These are phyloP conservation scores for Penstemon barbatus DNA, from an alignment of 257 asterid species.

Conservation along the genomic window DNA sequence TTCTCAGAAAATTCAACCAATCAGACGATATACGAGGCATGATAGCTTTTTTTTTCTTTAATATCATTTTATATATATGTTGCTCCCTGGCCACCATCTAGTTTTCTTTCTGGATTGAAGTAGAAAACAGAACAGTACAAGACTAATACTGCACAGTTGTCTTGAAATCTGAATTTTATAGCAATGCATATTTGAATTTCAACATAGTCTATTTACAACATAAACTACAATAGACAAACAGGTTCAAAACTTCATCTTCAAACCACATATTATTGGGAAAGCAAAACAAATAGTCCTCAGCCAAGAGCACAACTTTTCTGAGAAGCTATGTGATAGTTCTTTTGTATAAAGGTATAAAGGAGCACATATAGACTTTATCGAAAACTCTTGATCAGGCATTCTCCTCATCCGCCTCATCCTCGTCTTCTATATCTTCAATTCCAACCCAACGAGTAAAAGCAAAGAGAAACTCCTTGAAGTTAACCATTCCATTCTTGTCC, in stretches of 20 bases:
- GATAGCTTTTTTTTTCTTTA: no score
- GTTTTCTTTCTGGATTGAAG: no score
- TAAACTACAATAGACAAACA: slow-evolving; percentile 8
- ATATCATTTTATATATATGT: no score
- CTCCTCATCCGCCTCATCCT: slow-evolving; percentile 56
- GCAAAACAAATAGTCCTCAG: not conserved
- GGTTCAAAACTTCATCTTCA: slow-evolving; percentile 12
- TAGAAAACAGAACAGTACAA: no score
- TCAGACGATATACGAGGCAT: no score
- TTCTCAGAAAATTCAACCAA: no score
- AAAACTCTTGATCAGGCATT: slow-evolving; percentile 11
- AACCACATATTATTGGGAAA: not conserved
- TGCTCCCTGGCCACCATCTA: no score
- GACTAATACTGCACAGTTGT: no score
- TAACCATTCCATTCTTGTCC: slow-evolving; percentile 89
- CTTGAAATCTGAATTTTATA: no score
- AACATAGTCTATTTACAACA: slow-evolving; percentile 33
- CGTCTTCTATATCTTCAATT: slow-evolving; percentile 67
- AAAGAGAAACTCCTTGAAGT: slow-evolving; percentile 87
- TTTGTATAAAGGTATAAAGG: no score
- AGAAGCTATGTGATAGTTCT: not conserved
- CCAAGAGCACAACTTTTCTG: not conserved
- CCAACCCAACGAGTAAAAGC: slow-evolving; percentile 95
- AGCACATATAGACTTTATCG: not conserved
- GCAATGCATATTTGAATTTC: not conserved